Conservation (phyloP, 2,329 filamentous ascomycete genomes). For the Knoxdaviesia capensis region DNA sequence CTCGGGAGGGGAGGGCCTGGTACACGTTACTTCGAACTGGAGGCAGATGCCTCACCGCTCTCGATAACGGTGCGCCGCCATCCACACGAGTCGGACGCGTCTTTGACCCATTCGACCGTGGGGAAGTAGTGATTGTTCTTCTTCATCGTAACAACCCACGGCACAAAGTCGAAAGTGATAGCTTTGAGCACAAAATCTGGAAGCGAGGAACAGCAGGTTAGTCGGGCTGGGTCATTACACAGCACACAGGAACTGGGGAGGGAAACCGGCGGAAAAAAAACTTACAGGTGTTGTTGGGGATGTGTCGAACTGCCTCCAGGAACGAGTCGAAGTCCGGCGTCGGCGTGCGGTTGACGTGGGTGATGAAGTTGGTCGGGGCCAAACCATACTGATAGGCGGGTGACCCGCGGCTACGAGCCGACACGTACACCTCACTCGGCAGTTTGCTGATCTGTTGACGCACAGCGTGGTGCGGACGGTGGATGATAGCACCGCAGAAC, state of each 20-base stretch:
- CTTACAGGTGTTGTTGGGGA: constrained; percentile 83
- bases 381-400: constrained; percentile 80
- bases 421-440: constrained; percentile 92
- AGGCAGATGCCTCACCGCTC: constrained; percentile 17
- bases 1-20: too few relatives aligned
- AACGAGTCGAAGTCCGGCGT: constrained; percentile 72
- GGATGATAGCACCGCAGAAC: constrained; percentile 87
- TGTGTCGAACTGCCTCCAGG: constrained; percentile 61
- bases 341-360: constrained; percentile 75
- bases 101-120: constrained; percentile 50
- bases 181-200: constrained; percentile 82
- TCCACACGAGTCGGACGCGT: constrained; percentile 33
- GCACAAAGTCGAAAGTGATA: constrained; percentile 96
- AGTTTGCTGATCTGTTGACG: constrained; percentile 93
- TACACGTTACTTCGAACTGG: too few relatives aligned
- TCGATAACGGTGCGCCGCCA: constrained; percentile 46
- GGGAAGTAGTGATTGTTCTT: constrained; percentile 96
- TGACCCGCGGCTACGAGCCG: constrained; percentile 62
- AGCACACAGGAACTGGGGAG: not conserved
- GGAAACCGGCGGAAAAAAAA: not conserved
- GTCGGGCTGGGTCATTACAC: not conserved
- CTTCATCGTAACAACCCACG: constrained; percentile 99
- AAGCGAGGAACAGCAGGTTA: not conserved
- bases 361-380: constrained; percentile 92
- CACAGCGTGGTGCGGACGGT: constrained; percentile 87